Conservation (phyloP, 225 moss, liverwort and hornwort species). For the Bryum argenteum region DNA sequence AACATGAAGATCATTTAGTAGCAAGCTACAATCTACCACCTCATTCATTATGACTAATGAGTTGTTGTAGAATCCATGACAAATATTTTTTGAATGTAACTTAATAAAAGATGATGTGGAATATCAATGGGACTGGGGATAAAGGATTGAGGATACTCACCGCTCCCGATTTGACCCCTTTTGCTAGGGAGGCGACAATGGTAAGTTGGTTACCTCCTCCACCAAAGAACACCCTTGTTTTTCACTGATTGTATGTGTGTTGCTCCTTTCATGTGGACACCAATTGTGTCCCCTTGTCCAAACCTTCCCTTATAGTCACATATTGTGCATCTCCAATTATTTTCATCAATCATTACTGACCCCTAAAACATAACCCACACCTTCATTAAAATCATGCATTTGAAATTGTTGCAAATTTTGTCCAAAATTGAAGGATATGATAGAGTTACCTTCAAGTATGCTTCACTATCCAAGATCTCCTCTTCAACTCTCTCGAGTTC, state of each 20-base stretch:
- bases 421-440: background rate
- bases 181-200: background rate
- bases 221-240: background rate
- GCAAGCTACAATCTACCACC: background rate
- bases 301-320: background rate
- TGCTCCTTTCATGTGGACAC: background rate
- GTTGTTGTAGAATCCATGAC: background rate
- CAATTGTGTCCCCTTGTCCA: background rate
- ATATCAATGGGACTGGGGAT: background rate
- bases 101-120: background rate
- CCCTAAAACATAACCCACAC: background rate
- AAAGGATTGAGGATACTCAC: background rate
- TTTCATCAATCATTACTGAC: background rate
- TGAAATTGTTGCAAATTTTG: background rate
- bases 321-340: background rate
- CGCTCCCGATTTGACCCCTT: background rate
- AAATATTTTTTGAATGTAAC: background rate
- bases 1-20: background rate
- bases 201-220: background rate
- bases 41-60: background rate
- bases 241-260: background rate
- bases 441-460: background rate
- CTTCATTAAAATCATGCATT: background rate
- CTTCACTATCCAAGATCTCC: background rate
- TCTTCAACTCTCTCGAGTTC: background rate